Conservation (phyloP, 257 asterid species). For the Solanum chaucha region DNA sequence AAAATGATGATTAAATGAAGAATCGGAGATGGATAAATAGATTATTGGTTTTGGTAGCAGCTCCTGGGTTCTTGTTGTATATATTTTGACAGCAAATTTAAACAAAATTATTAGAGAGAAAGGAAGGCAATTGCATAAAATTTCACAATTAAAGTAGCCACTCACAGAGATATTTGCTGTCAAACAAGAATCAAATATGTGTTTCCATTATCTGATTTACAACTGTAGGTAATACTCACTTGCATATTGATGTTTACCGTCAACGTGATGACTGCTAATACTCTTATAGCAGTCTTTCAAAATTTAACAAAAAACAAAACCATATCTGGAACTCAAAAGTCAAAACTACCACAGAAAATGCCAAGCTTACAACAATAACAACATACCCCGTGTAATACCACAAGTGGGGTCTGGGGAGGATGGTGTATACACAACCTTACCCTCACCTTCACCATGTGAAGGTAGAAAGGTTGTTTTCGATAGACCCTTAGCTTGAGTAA, state of each 20-base stretch:
- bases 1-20: too few species aligned
- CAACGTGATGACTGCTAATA: neutral
- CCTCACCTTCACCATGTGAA: too few species aligned
- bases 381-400: too few species aligned
- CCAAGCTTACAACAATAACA: neutral
- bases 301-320: neutral
- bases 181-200: neutral
- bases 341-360: slow-evolving; percentile 16
- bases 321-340: slow-evolving; percentile 8
- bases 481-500: too few species aligned
- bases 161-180: neutral
- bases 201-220: neutral
- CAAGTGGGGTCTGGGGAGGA: too few species aligned
- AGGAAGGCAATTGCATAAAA: neutral
- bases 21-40: too few species aligned
- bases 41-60: neutral
- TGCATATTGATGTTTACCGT: neutral
- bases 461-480: too few species aligned
- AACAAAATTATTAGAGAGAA: neutral
- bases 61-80: neutral
- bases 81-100: neutral
- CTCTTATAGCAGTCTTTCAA: neutral
- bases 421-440: too few species aligned
- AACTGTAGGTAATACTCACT: neutral
- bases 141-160: neutral